Evolutionary conservation across 1,139 yeast species (phyloP).

Genomic region (Geotrichum australiense): DNA sequence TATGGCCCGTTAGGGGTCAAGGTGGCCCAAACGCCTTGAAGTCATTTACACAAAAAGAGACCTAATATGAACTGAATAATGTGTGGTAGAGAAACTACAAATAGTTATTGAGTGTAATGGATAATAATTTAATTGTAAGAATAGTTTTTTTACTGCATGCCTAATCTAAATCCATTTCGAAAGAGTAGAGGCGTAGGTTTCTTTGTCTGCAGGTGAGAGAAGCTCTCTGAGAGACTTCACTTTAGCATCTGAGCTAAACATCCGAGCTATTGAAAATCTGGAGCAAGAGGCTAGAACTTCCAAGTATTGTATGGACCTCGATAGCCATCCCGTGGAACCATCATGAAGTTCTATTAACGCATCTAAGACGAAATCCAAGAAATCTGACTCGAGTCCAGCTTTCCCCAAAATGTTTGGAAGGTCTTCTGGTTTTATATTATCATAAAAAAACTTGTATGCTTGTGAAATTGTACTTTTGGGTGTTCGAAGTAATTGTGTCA

Average conservation of each 20-base stretch:
- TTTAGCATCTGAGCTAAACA: conserved; percentile 16
- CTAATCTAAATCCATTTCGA: conserved; percentile 11
- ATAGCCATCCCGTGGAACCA: conserved; percentile 5
- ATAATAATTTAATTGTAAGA: neutral
- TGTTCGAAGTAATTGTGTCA: conserved; percentile 23
- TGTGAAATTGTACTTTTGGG: conserved; percentile 24
- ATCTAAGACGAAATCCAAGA: conserved; percentile 47
- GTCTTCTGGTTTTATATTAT: conserved; percentile 22
- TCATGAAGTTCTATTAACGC: conserved; percentile 32
- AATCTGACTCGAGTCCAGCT: conserved; percentile 53
- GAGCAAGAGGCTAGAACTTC: conserved; percentile 16
- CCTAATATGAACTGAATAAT: neutral
- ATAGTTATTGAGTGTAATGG: neutral
- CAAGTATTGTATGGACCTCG: conserved; percentile 15
- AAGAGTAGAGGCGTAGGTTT: neutral
- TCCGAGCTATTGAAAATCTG: conserved; percentile 19
- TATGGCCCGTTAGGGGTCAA: conserved; percentile 16
- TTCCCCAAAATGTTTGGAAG: conserved; percentile 37
- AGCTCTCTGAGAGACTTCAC: neutral
- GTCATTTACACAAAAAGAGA: neutral
- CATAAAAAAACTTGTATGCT: conserved; percentile 41
- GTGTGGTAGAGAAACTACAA: neutral
- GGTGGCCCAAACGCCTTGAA: conserved; percentile 5
- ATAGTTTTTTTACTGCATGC: neutral
- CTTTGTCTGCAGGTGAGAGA: neutral